Evolutionary conservation across 2,329 filamentous ascomycete genomes (phyloP), one percentile per base, ranked within the genome.

Genomic region (Leptographium wingfieldii): DNA sequence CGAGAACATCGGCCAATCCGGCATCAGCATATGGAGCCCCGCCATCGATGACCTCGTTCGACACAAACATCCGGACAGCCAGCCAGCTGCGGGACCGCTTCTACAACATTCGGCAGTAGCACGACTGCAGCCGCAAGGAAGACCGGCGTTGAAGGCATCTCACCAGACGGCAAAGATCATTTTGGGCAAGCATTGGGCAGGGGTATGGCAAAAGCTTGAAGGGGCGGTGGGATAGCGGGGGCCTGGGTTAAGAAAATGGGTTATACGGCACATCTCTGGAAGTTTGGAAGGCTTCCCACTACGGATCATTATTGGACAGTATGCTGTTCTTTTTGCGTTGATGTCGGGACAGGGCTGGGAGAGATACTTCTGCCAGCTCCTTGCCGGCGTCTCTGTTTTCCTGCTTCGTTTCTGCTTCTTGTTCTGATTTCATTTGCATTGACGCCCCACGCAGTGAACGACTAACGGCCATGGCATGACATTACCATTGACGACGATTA

Each of bases 1-100:
- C 68, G 9, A 63, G 68, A 11, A 56, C 68, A 6, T 62, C 68
- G 16, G 66, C 65, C 25, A 65, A 66, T 10, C 38, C 62, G 9
- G 55, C 54, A 6, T 22, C 57, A 3, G 59, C 51, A 5, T 65
- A 63, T 33, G 59, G 59, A 2, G n/a, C 62, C 33, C 16, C 61
- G 40, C 31, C 64, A 4, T 48, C 62, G 2, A 56, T 70, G 31
- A 64, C 64, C 40, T 66, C 64, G 2, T 71, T 70, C 58, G 69
- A 72, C 53, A 43, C 69, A 33, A 52, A 55, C 11, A 54, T 68
- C 12, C 54, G 56, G 9, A 51, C 54, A 16, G 58, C 46, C 52
- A 48, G 33, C 14, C 38, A 58, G 11, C 22, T 64, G 46, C 48
- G 60, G 10, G 65, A 66, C 33, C 62, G 63, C 1, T 66, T 63